phyloP scores from a whole-genome alignment of 371 early-diverging fungal species.

The Mucor velutinosus region DNA sequence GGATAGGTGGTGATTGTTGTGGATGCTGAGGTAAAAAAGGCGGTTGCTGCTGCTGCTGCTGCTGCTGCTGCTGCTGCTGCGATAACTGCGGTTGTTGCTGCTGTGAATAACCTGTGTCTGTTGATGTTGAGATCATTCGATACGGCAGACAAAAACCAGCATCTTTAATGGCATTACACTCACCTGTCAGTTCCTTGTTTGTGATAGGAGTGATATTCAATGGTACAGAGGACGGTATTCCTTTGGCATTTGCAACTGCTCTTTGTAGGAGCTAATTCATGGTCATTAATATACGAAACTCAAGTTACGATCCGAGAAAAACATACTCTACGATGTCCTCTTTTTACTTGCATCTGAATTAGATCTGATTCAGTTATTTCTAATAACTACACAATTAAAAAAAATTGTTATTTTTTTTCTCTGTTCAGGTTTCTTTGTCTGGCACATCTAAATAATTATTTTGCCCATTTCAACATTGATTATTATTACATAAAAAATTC shows the following conservation, averaged over 20 bases:
- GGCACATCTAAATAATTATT: background rate
- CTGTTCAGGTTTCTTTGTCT: background rate
- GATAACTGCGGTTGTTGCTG: background rate
- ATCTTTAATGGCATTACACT: background rate
- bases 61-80: background rate
- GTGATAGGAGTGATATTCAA: constrained; percentile 18
- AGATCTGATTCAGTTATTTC: constrained; percentile 55
- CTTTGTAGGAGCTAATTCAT: constrained; percentile 37
- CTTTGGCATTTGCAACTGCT: constrained; percentile 39
- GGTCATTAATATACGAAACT: background rate
- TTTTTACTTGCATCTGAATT: constrained; percentile 51
- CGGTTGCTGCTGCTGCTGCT: background rate
- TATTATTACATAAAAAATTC: background rate
- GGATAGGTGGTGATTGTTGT: background rate
- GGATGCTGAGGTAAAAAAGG: background rate
- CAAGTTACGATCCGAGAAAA: background rate
- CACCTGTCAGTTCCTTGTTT: constrained; percentile 5
- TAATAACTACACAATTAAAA: constrained; percentile 33
- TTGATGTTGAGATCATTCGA: constrained; percentile 5
- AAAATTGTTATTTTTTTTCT: background rate
- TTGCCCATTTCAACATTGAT: constrained; percentile 2
- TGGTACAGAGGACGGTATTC: constrained; percentile 28
- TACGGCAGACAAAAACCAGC: background rate
- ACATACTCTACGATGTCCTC: constrained; percentile 57
- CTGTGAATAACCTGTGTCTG: background rate